phyloP scores from a whole-genome alignment of 75 land plant species.

The Chamaecyparis obtusa region DNA sequence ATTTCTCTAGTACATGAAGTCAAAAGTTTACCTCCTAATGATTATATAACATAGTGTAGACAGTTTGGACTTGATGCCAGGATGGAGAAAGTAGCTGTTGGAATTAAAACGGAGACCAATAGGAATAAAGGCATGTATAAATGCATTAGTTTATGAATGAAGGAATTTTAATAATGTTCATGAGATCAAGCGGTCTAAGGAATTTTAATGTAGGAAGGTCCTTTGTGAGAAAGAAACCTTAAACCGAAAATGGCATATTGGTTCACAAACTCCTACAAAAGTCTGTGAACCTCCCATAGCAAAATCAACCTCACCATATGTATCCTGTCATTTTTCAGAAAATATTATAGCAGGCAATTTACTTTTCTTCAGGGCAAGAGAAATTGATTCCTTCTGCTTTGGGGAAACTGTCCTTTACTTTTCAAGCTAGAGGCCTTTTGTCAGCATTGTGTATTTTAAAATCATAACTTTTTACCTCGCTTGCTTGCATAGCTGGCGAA shows the following conservation, averaged over 20 bases:
- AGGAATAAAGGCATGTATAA: not conserved
- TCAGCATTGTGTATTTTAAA: not conserved
- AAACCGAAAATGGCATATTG: not conserved
- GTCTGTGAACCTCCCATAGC: no score
- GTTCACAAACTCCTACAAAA: not conserved
- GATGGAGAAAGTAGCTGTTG: not conserved
- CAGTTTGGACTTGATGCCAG: not conserved
- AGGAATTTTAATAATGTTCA: no score
- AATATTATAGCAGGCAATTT: not conserved
- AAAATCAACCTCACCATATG: not conserved
- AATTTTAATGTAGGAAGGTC: not conserved
- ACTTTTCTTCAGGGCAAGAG: not conserved
- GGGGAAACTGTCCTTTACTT: not conserved
- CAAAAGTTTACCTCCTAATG: not conserved
- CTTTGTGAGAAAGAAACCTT: not conserved
- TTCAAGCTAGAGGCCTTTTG: not conserved
- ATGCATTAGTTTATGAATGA: not conserved
- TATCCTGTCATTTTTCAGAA: not conserved
- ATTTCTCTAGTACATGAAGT: not conserved
- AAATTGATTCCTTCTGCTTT: not conserved
- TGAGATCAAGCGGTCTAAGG: no score
- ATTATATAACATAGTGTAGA: not conserved
- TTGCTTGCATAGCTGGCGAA: slow-evolving; percentile 45
- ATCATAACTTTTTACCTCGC: not conserved
- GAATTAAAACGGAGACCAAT: no score